A percentile compares a stretch with the other conserved stretches of the same genome.
These are phyloP conservation scores for Naematelia encephala DNA, from an alignment of 768 basidiomycete genomes.

Conservation along the genomic window DNA sequence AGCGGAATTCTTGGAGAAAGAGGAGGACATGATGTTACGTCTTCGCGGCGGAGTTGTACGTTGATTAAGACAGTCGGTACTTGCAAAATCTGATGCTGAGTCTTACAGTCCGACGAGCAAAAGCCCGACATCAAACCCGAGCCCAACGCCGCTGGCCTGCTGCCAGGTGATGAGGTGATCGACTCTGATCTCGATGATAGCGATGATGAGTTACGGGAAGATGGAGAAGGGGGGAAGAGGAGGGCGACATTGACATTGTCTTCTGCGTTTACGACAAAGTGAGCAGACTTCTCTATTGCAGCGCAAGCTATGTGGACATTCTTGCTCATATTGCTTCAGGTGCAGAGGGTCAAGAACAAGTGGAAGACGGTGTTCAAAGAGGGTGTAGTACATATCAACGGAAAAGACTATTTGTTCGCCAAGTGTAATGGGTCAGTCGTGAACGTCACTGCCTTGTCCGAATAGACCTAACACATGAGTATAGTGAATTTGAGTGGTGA, in stretches of 20 bases:
- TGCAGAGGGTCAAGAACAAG: slow-evolving; percentile 98
- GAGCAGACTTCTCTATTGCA: slow-evolving; percentile 16
- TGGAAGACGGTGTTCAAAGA: slow-evolving; percentile 99
- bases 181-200: slow-evolving; percentile 96
- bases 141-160: slow-evolving; percentile 50
- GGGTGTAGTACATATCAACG: slow-evolving; percentile 94
- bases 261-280: slow-evolving; percentile 99
- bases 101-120: slow-evolving; percentile 3
- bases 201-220: slow-evolving; percentile 71
- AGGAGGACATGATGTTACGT: neutral
- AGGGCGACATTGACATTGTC: slow-evolving; percentile 83
- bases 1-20: too few species aligned
- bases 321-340: slow-evolving; percentile 56
- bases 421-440: slow-evolving; percentile 86
- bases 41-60: neutral
- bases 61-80: neutral
- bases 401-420: slow-evolving; percentile 93
- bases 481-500: slow-evolving; percentile 26
- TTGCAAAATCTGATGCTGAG: neutral
- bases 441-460: neutral
- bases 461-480: neutral
- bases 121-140: slow-evolving; percentile 22
- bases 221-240: slow-evolving; percentile 61
- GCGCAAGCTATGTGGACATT: neutral
- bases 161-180: slow-evolving; percentile 68